Evolutionary conservation across 2,329 filamentous ascomycete genomes (phyloP), one percentile per base, ranked within the genome.

Genomic region (Neophaeococcomyces mojaviensis): DNA sequence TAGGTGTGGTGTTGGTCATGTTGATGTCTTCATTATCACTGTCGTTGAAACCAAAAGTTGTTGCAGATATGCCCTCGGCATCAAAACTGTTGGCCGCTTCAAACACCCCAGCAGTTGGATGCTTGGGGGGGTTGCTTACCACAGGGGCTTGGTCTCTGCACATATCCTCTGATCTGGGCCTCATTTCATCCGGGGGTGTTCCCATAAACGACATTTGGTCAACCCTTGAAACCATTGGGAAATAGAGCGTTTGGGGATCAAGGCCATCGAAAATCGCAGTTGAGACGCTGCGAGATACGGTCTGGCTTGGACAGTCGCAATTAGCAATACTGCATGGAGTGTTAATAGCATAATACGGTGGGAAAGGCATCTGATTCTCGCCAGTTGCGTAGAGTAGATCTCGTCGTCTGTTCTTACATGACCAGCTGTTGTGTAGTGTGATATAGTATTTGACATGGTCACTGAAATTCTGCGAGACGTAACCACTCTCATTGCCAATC

Each of bases 401-500:
- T n/a, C n/a, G 28, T 34, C n/a, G 33, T 24, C 35, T 44, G 9
- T 9, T 10, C 12, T n/a, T 18, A 26, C 50, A 53, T 18, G 42
- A 31, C 18, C 41, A 46, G 9, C 19, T 31, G 31, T 48, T 32
- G 20, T 53, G 50, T 24, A 53, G 42, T 2, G 26, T 38, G 8
- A 49, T 48, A 24, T 10, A 36, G 15, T 53, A 49, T 9, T 41
- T 31, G 22, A 53, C 44, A 42, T 47, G 26, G 13, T 24, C 12
- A 4, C 46, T 43, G 33, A 40, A 49, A 22, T 16, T 43, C 16
- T 39, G 22, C 13, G 34, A 36, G 20, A 53, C 35, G 4, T 33
- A 24, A 16, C 39, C 35, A 22, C 49, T 49, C 19, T 53, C 49
- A 36, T 45, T 49, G n/a, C 42, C 50, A 4, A 31, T 40, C 50